Evolutionary conservation across 306 rosid species (phyloP).

Genomic region (Fragaria iinumae): DNA sequence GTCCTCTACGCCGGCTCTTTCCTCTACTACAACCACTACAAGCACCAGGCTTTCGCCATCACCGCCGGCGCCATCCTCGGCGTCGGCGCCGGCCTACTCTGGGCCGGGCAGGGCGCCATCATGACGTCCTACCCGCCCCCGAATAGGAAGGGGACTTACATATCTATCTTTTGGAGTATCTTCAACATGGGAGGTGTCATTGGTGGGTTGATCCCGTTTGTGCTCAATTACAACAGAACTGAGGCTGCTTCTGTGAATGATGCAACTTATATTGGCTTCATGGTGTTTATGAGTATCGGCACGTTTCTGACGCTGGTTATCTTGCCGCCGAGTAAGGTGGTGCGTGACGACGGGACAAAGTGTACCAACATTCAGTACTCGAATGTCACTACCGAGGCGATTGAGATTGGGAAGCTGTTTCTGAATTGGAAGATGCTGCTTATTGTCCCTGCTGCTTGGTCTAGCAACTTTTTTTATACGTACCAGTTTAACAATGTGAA

Average conservation of each 20-base stretch:
- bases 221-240: slow-evolving; percentile 52
- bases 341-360: slow-evolving; percentile 69
- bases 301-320: slow-evolving; percentile 50
- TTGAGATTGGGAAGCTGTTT: slow-evolving; percentile 57
- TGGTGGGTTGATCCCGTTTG: slow-evolving; percentile 79
- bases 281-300: slow-evolving; percentile 74
- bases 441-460: slow-evolving; percentile 79
- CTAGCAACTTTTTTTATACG: slow-evolving; percentile 78
- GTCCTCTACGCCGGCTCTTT: slow-evolving; percentile 80
- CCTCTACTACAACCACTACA: slow-evolving; percentile 79
- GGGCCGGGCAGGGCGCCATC: slow-evolving; percentile 91
- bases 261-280: slow-evolving; percentile 80
- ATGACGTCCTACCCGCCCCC: slow-evolving; percentile 92
- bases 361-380: slow-evolving; percentile 70
- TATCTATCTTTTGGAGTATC: slow-evolving; percentile 82
- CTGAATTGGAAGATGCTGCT: slow-evolving; percentile 80
- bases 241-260: slow-evolving; percentile 67
- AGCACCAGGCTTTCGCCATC: slow-evolving; percentile 58
- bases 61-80: slow-evolving; percentile 72
- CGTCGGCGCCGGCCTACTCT: slow-evolving; percentile 74
- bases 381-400: slow-evolving; percentile 36
- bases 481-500: slow-evolving; percentile 88
- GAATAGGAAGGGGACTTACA: slow-evolving; percentile 74
- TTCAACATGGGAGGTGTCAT: slow-evolving; percentile 94
- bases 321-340: slow-evolving; percentile 59